A percentile compares a stretch with the other conserved stretches of the same genome.
These are phyloP conservation scores for Petunia hybrid DNA, from an alignment of 305 asterid genomes.

Conservation along the genomic window DNA sequence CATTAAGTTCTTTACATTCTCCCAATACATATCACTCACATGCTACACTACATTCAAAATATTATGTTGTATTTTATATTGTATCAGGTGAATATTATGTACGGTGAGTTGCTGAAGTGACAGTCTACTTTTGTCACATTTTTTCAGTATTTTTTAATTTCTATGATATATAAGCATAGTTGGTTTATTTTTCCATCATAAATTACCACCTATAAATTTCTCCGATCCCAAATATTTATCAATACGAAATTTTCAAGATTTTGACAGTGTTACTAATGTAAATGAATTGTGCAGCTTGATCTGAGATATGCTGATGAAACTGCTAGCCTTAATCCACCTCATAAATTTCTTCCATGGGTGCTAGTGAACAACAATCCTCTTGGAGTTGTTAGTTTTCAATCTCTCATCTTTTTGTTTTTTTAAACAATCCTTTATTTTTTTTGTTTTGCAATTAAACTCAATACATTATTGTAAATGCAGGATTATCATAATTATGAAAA, in stretches of 20 bases:
- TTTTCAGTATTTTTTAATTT: too few species aligned
- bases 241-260: not conserved
- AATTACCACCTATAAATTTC: too few species aligned
- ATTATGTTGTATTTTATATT: too few species aligned
- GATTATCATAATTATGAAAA: conserved; percentile 60
- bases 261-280: not conserved
- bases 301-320: conserved; percentile 69
- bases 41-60: not conserved
- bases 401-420: not conserved
- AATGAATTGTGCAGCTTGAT: conserved; percentile 63
- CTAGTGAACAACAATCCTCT: conserved; percentile 73
- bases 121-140: too few species aligned
- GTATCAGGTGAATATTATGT: too few species aligned
- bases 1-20: too few species aligned
- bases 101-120: too few species aligned
- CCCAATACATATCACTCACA: not conserved
- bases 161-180: too few species aligned
- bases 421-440: not conserved
- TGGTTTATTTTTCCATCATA: too few species aligned
- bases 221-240: not conserved
- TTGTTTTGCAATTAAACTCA: not conserved
- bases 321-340: conserved; percentile 62
- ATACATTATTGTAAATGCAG: conserved; percentile 41
- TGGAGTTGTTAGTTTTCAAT: not conserved
- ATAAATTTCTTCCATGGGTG: conserved; percentile 84